Conservation (phyloP, 2,329 filamentous ascomycete genomes). For the Cordyceps cicadae region DNA sequence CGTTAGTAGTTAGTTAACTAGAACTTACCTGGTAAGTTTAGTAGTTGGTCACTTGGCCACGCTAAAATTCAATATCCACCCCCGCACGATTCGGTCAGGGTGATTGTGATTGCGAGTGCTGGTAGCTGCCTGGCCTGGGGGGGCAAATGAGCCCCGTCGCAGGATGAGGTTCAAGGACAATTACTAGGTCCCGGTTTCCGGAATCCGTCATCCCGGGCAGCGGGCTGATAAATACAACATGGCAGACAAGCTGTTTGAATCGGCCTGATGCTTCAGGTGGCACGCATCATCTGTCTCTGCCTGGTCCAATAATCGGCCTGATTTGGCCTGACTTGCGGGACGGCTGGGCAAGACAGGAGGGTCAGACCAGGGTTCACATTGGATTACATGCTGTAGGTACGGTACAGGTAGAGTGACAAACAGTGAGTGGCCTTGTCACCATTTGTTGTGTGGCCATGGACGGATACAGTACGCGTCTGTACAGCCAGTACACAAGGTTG, state of each 20-base stretch:
- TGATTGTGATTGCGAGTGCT: not conserved
- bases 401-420: not conserved
- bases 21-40: too few relatives aligned
- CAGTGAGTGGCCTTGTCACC: not conserved
- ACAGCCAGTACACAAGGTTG: too few relatives aligned
- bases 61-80: not conserved
- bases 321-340: not conserved
- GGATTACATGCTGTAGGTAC: not conserved
- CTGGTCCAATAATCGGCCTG: conserved; percentile 8
- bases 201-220: not conserved
- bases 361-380: not conserved
- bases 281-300: conserved; percentile 5
- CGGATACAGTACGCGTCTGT: too few relatives aligned
- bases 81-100: not conserved
- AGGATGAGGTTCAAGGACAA: not conserved
- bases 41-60: too few relatives aligned
- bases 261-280: conserved; percentile 6
- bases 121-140: not conserved
- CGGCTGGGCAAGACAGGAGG: not conserved
- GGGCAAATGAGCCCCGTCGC: not conserved
- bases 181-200: not conserved
- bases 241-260: not conserved
- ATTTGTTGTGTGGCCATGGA: too few relatives aligned
- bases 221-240: not conserved
- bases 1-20: too few relatives aligned